Evolutionary conservation across 176 grass and related monocot genomes (phyloP).

Genomic region (Elaeis guineensis): DNA sequence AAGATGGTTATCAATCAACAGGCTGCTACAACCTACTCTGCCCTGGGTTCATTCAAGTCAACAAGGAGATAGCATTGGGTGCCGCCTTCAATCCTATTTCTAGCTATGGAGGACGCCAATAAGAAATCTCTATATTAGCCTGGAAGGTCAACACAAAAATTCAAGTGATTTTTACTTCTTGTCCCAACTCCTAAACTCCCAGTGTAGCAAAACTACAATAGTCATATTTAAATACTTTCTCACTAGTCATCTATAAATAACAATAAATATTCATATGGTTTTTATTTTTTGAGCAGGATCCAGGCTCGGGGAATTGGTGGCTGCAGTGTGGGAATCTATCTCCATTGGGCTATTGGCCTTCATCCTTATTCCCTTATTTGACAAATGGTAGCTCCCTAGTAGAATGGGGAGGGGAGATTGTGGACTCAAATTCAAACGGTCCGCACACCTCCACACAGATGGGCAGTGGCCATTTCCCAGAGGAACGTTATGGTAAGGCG

Average conservation of each 20-base stretch:
- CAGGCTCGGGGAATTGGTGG: constrained; percentile 7
- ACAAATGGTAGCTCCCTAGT: neutral
- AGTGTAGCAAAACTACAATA: too few species aligned
- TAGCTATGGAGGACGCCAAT: constrained; percentile 2
- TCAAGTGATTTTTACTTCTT: neutral
- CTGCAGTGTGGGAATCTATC: constrained; percentile 6
- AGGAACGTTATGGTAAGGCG: too few species aligned
- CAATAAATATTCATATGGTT: neutral
- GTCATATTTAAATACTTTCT: too few species aligned
- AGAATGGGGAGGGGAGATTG: constrained; percentile 4
- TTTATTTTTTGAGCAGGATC: constrained; percentile 3
- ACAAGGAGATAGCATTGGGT: constrained; percentile 11
- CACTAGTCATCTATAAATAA: too few species aligned
- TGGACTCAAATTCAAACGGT: too few species aligned
- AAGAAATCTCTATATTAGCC: neutral
- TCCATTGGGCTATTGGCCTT: constrained; percentile 10
- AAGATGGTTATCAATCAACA: constrained; percentile 9
- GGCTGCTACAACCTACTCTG: constrained; percentile 14
- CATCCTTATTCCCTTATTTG: constrained; percentile 8
- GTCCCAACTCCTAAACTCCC: too few species aligned
- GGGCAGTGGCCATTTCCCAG: too few species aligned
- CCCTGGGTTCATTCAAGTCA: constrained; percentile 11
- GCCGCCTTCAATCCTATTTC: constrained; percentile 2
- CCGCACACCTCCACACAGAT: too few species aligned
- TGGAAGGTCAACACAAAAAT: neutral